Base-by-base conservation (phyloP, 495 filamentous ascomycete species). In the Chaetomidium leptoderma region DNA sequence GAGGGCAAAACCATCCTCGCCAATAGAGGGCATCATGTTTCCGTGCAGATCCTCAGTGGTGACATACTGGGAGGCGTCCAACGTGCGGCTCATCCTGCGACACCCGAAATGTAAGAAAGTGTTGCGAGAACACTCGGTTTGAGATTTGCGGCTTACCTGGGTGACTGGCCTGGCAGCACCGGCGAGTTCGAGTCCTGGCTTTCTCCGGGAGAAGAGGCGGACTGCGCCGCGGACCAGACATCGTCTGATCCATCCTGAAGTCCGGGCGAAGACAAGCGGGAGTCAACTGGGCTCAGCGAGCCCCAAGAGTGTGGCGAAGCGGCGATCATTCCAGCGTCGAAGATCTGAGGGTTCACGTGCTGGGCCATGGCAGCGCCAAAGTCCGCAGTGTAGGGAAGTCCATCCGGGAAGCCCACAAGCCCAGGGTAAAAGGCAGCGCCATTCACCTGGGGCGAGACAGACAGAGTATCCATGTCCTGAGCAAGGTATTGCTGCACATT, bases 251-350 rank as follows among this genome's bases (percentile, higher is more conserved):
- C 74, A 58, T 78, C 76, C 17, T 64, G 64, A n/a, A 71, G 59
- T 29, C 71, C 74, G 43, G 76, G 76, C n/a, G 75, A 76, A 62
- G 77, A 78, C 42, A 75, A 62, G 29, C 75, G 74, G 46, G 77
- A 78, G 29, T 75, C 73, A 61, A 65, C 72, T 33, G 74, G 72
- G 70, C 75, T 77, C 60, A 78, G 72, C 59, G 76, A 78, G 63
- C 73, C 72, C 76, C 76, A 78, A 11, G 76, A 76, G 52, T 73
- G 72, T 32, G 76, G 75, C 29, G 76, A 77, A 60, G 69, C 66
- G 37, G 65, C 73, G 17, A 69, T 53, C 42, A 78, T 65, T 44
- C 70, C 69, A 48, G 72, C 58, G 56, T 77, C 73, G 64, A 76
- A 76, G 65, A 78, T 74, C 59, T 80, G 76, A 32, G 76, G 69